Percentiles rank a stretch among this genome's conserved stretches.
Evolutionary conservation across 208 protist genomes (phyloP).

Genomic region (Naegleria fowleri): DNA sequence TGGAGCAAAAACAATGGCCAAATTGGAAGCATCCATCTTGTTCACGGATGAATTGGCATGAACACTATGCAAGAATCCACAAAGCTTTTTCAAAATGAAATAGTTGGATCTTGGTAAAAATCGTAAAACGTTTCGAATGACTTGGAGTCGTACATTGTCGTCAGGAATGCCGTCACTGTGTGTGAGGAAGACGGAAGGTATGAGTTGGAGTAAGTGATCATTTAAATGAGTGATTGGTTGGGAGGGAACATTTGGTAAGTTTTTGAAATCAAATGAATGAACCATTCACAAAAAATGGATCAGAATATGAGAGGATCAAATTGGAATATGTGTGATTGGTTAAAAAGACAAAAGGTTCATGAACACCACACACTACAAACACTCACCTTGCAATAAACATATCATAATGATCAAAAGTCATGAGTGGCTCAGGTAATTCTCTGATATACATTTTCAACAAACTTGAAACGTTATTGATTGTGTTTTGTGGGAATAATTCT

Average conservation of each 20-base stretch:
- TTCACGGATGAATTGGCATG: neutral
- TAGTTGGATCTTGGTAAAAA: neutral
- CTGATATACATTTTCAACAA: slow-evolving; percentile 16
- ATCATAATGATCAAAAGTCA: slow-evolving; percentile 20
- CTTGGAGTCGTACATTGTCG: neutral
- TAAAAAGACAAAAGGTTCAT: no score
- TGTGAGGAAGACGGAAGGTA: neutral
- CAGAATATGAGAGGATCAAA: no score
- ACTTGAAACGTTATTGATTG: neutral
- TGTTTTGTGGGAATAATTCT: neutral
- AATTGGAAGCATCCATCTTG: slow-evolving; percentile 12
- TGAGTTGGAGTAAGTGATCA: neutral
- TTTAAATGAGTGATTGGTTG: no score
- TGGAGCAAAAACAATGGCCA: slow-evolving; percentile 21
- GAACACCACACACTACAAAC: no score
- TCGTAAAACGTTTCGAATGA: neutral
- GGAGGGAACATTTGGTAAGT: no score
- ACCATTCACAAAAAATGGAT: neutral
- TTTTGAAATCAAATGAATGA: no score
- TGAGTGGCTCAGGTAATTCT: slow-evolving; percentile 21
- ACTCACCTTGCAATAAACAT: slow-evolving; percentile 16
- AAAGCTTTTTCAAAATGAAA: neutral
- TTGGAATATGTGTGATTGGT: no score
- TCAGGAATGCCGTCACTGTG: slow-evolving; percentile 12
- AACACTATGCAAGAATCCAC: neutral